Percentiles rank a stretch among this genome's conserved stretches.
Evolutionary conservation across 2,329 filamentous ascomycete species (phyloP).

Genomic region (Aspergillus pseudoglaucus): DNA sequence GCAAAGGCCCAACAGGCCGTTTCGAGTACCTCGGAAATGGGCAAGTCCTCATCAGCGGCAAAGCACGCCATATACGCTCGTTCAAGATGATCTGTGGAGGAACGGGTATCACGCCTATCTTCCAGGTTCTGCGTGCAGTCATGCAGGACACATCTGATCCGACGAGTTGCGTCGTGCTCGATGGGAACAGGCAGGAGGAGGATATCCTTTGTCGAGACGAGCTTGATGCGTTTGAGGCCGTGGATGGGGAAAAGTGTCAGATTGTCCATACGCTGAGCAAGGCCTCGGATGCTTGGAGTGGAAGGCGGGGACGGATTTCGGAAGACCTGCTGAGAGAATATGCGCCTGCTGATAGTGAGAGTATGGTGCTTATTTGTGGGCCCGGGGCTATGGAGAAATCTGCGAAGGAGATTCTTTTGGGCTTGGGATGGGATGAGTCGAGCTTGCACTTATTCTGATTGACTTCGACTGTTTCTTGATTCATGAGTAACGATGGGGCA

Average conservation of each 20-base stretch:
- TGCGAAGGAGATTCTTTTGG: conserved; percentile 50
- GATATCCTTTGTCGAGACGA: conserved; percentile 78
- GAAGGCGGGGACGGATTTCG: conserved; percentile 61
- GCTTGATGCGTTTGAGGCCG: conserved; percentile 56
- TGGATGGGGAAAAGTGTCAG: conserved; percentile 50
- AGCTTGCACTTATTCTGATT: conserved; percentile 68
- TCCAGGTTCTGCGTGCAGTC: conserved; percentile 71
- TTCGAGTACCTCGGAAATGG: conserved; percentile 72
- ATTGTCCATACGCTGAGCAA: conserved; percentile 65
- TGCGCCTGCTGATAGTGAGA: conserved; percentile 41
- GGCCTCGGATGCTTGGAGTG: conserved; percentile 59
- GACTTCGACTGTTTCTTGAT: too few relatives aligned
- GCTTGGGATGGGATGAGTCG: conserved; percentile 64
- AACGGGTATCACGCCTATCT: conserved; percentile 88
- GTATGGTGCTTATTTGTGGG: conserved; percentile 71
- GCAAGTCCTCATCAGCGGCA: conserved; percentile 54
- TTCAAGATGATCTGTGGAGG: conserved; percentile 87
- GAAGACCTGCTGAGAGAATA: conserved; percentile 56
- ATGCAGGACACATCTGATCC: conserved; percentile 57
- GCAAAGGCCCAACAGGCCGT: conserved; percentile 83
- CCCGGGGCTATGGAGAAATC: conserved; percentile 67
- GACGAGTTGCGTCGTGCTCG: conserved; percentile 65
- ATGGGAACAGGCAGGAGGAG: conserved; percentile 69
- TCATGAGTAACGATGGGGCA: too few relatives aligned
- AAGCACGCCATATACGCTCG: conserved; percentile 51